Conservation (phyloP, 208 protist genomes). For the Crithidia bombi region DNA sequence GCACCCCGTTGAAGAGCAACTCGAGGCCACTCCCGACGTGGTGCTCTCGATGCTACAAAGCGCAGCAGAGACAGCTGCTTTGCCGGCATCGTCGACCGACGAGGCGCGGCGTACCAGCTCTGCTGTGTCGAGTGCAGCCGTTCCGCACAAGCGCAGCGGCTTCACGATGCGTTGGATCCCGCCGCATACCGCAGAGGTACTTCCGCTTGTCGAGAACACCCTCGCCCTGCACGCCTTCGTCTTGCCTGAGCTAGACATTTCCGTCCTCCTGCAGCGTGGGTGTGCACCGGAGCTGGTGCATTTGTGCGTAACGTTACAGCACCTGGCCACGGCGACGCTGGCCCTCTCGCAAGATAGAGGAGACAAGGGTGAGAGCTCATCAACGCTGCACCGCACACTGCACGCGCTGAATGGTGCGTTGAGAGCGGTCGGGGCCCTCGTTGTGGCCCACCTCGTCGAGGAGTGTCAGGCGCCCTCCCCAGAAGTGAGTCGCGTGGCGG, state of each 20-base stretch:
- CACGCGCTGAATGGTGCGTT: slow-evolving; percentile 46
- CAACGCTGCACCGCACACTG: slow-evolving; percentile 38
- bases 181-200: slow-evolving; percentile 47
- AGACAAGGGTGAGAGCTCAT: neutral
- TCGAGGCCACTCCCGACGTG: slow-evolving; percentile 35
- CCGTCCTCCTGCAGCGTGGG: slow-evolving; percentile 30
- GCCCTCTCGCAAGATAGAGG: slow-evolving; percentile 13
- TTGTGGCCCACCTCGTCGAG: slow-evolving; percentile 35
- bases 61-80: neutral
- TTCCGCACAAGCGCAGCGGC: neutral
- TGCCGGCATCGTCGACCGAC: neutral
- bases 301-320: slow-evolving; percentile 61
- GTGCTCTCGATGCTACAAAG: slow-evolving; percentile 39
- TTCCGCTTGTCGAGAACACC: slow-evolving; percentile 59
- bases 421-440: slow-evolving; percentile 22
- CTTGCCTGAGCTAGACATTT: slow-evolving; percentile 46
- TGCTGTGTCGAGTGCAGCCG: neutral
- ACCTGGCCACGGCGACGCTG: slow-evolving; percentile 52
- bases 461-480: neutral
- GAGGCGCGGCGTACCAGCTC: neutral
- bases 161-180: slow-evolving; percentile 71
- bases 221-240: slow-evolving; percentile 60
- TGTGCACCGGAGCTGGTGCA: slow-evolving; percentile 47
- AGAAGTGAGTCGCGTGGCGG: neutral
- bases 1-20: neutral